A percentile compares a stretch with the other conserved stretches of the same genome.
These are phyloP conservation scores for Pseudophaeomoniella oleicola DNA, from an alignment of 2,329 filamentous ascomycete species.

Conservation along the genomic window DNA sequence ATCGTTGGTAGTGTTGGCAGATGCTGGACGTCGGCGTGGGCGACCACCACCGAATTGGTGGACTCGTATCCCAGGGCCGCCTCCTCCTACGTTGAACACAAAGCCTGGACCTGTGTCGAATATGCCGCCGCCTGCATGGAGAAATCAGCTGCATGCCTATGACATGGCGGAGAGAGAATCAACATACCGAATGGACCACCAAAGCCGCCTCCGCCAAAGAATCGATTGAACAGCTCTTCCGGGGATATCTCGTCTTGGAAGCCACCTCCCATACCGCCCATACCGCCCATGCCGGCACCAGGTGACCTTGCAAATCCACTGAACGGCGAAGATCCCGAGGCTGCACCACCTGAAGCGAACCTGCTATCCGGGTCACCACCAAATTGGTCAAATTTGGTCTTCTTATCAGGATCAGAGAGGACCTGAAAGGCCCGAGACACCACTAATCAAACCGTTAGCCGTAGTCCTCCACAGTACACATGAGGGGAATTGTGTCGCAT, in stretches of 20 bases:
- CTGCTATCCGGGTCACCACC: constrained; percentile 86
- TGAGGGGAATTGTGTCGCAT: constrained; percentile 16
- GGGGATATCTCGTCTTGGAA: constrained; percentile 90
- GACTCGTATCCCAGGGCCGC: constrained; percentile 78
- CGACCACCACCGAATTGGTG: constrained; percentile 82
- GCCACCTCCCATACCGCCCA: constrained; percentile 43
- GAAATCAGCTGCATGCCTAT: constrained; percentile 7
- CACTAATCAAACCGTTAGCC: constrained; percentile 35
- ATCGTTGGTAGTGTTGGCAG: constrained; percentile 36
- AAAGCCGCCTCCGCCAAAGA: constrained; percentile 64
- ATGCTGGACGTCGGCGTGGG: constrained; percentile 60
- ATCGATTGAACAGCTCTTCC: constrained; percentile 91
- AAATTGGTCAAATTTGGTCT: constrained; percentile 71
- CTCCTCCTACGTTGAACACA: constrained; percentile 87
- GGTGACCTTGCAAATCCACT: constrained; percentile 29
- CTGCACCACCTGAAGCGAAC: constrained; percentile 44
- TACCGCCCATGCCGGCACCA: constrained; percentile 37
- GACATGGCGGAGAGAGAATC: constrained; percentile 2
- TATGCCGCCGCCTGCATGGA: constrained; percentile 31
- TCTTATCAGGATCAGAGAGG: constrained; percentile 85
- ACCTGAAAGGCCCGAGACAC: constrained; percentile 88
- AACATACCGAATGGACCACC: constrained; percentile 48
- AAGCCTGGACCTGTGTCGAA: constrained; percentile 76
- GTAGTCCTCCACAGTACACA: background rate
- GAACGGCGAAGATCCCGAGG: constrained; percentile 28